A percentile compares a stretch with the other conserved stretches of the same genome.
Evolutionary conservation across 257 asterid genomes (phyloP).

Genomic region (Handroanthus guayacan): DNA sequence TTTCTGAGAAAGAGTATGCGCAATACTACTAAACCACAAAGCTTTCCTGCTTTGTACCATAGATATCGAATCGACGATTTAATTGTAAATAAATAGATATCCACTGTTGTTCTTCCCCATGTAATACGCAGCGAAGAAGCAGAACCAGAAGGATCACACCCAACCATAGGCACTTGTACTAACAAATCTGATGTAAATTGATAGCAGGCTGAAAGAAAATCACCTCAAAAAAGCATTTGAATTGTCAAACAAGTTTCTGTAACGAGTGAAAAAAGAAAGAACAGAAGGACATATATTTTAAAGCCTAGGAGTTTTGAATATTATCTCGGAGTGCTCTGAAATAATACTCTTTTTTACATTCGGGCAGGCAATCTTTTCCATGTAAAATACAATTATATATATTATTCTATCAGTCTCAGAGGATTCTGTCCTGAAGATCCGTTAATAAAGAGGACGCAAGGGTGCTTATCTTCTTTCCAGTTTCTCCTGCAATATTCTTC

Average conservation of each 20-base stretch:
- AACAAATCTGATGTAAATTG: not conserved
- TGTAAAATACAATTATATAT: slow-evolving; percentile 33
- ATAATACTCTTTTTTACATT: slow-evolving; percentile 33
- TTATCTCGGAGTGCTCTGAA: not conserved
- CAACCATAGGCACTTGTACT: no score
- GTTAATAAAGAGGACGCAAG: slow-evolving; percentile 79
- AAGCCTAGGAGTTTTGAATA: slow-evolving; percentile 22
- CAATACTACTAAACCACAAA: no score
- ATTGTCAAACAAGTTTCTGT: slow-evolving; percentile 32
- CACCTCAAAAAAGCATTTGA: slow-evolving; percentile 18
- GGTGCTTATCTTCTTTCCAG: slow-evolving; percentile 85
- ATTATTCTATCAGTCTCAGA: slow-evolving; percentile 40
- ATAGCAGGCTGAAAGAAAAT: not conserved
- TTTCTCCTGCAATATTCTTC: slow-evolving; percentile 95
- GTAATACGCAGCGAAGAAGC: no score
- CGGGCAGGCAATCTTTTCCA: slow-evolving; percentile 32
- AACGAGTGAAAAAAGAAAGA: slow-evolving; percentile 28
- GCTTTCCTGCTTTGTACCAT: no score
- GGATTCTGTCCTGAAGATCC: slow-evolving; percentile 94
- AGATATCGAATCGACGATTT: no score
- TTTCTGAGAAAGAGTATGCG: no score
- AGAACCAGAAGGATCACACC: no score
- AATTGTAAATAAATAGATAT: no score
- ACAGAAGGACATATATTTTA: slow-evolving; percentile 21
- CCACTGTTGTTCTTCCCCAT: no score